phyloP scores from a whole-genome alignment of 2,329 filamentous ascomycete species.

The Arthrobotrys pseudoclavata region DNA sequence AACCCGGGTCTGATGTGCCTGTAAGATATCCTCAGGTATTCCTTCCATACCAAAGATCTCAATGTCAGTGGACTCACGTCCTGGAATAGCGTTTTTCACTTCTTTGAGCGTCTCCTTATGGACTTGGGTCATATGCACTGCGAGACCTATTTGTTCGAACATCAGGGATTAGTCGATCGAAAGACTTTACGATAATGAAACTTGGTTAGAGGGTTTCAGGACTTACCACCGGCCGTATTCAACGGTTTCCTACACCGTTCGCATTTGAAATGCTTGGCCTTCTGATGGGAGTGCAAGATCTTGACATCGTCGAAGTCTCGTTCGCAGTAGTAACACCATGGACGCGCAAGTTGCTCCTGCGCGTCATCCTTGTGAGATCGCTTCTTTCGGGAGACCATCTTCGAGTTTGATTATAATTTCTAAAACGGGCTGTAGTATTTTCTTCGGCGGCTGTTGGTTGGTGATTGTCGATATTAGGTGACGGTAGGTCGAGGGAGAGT shows the following conservation, averaged over 20 bases:
- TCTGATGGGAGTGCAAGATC: slow-evolving; percentile 96
- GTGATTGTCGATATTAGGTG: neutral
- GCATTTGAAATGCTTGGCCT: slow-evolving; percentile 99
- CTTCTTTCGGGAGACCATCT: slow-evolving; percentile 82
- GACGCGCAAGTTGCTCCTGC: slow-evolving; percentile 86
- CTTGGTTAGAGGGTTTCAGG: neutral
- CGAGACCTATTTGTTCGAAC: slow-evolving; percentile 75
- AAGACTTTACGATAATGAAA: neutral
- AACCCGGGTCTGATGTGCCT: slow-evolving; percentile 88
- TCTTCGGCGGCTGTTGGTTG: neutral
- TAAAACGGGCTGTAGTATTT: too few relatives aligned
- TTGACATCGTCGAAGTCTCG: slow-evolving; percentile 98
- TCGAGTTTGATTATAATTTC: neutral
- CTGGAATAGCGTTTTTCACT: slow-evolving; percentile 92
- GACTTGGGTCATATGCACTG: slow-evolving; percentile 97
- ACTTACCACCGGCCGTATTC: slow-evolving; percentile 91
- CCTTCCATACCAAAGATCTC: slow-evolving; percentile 99
- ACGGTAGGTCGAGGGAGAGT: neutral
- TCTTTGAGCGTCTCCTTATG: slow-evolving; percentile 91
- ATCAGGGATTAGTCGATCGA: slow-evolving; percentile 22
- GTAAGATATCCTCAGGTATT: slow-evolving; percentile 85
- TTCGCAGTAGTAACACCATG: slow-evolving; percentile 99
- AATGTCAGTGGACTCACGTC: slow-evolving; percentile 85
- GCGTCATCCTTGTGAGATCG: slow-evolving; percentile 87
- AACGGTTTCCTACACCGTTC: slow-evolving; percentile 87